Percentiles rank a stretch among this genome's conserved stretches.
phyloP scores from a whole-genome alignment of 805 yeast genomes.

The Kodamaea jinghongensis region DNA sequence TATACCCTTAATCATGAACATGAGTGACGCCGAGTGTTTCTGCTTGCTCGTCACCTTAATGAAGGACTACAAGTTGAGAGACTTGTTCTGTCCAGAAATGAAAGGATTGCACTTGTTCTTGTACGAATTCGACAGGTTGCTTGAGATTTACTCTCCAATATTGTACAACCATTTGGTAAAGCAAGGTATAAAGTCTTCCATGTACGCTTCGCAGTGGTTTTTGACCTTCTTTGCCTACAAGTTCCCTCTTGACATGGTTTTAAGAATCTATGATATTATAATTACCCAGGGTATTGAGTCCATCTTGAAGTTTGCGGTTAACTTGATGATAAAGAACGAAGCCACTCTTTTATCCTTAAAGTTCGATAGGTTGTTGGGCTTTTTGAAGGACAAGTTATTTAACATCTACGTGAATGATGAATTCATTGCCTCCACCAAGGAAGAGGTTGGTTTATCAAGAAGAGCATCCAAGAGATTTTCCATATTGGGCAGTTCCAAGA shows the following conservation, averaged over 20 bases:
- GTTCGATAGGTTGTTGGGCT: slow-evolving; percentile 76
- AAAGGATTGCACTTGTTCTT: slow-evolving; percentile 83
- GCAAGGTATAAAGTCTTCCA: slow-evolving; percentile 86
- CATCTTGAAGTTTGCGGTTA: slow-evolving; percentile 77
- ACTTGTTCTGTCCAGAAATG: slow-evolving; percentile 83
- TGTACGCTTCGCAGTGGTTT: slow-evolving; percentile 99
- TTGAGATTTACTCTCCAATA: slow-evolving; percentile 74
- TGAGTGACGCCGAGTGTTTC: slow-evolving; percentile 83
- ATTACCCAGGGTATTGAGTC: slow-evolving; percentile 91
- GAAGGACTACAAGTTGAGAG: slow-evolving; percentile 80
- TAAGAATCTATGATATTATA: slow-evolving; percentile 82
- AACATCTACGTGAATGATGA: slow-evolving; percentile 56
- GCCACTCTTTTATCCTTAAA: slow-evolving; percentile 53
- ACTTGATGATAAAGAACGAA: slow-evolving; percentile 71
- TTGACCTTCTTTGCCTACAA: slow-evolving; percentile 92
- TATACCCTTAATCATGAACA: slow-evolving; percentile 78
- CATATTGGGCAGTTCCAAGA: slow-evolving; percentile 22
- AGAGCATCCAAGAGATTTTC: slow-evolving; percentile 19
- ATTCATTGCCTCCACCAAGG: slow-evolving; percentile 19
- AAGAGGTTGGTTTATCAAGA: slow-evolving; percentile 13
- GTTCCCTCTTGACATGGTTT: slow-evolving; percentile 85
- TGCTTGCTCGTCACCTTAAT: slow-evolving; percentile 75
- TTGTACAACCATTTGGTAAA: slow-evolving; percentile 72
- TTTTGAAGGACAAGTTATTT: slow-evolving; percentile 76
- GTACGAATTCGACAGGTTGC: slow-evolving; percentile 85